Evolutionary conservation across 1,284 basidiomycete species (phyloP), one percentile per base, ranked within the genome.

Genomic region (Cerrena zonata): DNA sequence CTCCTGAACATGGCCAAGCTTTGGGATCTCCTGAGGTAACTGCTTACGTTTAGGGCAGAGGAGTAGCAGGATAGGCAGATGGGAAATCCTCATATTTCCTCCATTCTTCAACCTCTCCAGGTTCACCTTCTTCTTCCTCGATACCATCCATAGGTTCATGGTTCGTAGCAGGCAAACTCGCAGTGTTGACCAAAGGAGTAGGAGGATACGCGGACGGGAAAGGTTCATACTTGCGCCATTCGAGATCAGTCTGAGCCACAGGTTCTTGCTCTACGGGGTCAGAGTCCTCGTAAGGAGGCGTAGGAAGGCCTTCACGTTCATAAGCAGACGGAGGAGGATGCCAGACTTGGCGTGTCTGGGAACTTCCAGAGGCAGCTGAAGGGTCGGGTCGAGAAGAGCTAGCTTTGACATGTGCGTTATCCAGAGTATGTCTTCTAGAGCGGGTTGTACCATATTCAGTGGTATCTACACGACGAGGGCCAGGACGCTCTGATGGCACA

Each of bases 11-110:
- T 47, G 39, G 10, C 34, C 38, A 25, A 39, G 45, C 12, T 45
- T 13, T 4, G 24, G 7, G 34, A 4, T 24, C 18, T 45, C 44
- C 18, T 19, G 19, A 19, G 45, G 48, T 10, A 39, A 38, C n/a
- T 49, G n/a, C 4, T 46, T 26, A 5, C 46, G n/a, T 25, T 54
- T 48, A 48, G 61, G 58, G n/a, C 30, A 65, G 59, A 19, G 79
- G 78, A 21, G 79, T 80, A n/a, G 69, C 60, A 1, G 72, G 73
- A 49, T 74, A 74, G 48, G 74, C 74, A n/a, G 72, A 70, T 24
- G 72, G 74, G 41, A 76, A 74, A 27, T 73, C 65, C 12, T 73
- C 72, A 46, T 76, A 74, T 45, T 60, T 53, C 47, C 71, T 63
- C 71, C 70, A 75, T 41, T 74, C 49, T 13, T 50, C 49, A 58